Base-by-base conservation (phyloP, 345 rosid genomes). In the Lenwebbia sp. region DNA sequence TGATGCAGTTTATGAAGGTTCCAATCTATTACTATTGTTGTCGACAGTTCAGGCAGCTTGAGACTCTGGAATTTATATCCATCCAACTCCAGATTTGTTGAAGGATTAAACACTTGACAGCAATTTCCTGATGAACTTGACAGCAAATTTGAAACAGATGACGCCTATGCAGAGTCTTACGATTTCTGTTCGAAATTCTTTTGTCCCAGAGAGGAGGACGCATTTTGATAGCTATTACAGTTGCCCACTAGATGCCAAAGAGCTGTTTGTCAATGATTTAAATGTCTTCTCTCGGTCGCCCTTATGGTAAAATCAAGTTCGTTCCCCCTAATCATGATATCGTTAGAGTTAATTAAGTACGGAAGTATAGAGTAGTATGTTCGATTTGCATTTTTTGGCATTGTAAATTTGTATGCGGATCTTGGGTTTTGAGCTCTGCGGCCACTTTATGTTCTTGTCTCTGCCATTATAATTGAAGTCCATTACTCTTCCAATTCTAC, bases 221-320 rank as follows among this genome's bases (percentile, higher is more conserved):
- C 25, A 56, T 10, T 56, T 56, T 25, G 1, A 25, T 56, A 56
- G 28, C 60, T 4, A 56, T n/a, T n/a, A 25, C 28, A 56, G 13
- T 10, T 23, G 6, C 13, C 6, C 6, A 55, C 28, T 10, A 25
- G 0, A 56, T 0, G n/a, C 28, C n/a, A 23, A 55, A 55, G 22
- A 0, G 2, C 0, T 55, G 13, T 25, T 0, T 56, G 0, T 56
- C 3, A 0, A 56, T 2, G 6, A 25, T 56, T 25, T 5, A 25
- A 56, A 56, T 56, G 6, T 56, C 13, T 56, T 26, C 4, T 0
- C 6, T 10, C 23, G 1, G 28, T 22, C 7, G 51, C 51, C 51
- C 13, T 49, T 11, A 49, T 49, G 51, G 51, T 49, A 49, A 49
- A 49, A 49, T 49, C 51, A 49, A 11, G 12, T 49, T 11, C 13